Base-by-base conservation (phyloP, 2,329 filamentous ascomycete species). In the Coniochaeta hoffmannii region DNA sequence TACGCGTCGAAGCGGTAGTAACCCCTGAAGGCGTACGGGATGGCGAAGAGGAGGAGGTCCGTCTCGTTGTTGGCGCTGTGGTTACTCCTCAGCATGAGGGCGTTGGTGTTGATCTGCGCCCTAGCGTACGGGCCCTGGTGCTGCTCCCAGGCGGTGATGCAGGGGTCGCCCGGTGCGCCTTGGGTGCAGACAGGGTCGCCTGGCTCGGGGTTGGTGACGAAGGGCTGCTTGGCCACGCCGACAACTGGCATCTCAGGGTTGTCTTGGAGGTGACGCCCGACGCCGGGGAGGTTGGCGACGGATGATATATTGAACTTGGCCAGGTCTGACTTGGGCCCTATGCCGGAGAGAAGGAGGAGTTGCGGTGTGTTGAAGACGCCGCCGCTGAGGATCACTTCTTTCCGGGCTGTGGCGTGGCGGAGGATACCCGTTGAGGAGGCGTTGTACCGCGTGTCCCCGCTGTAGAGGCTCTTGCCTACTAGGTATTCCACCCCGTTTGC, bases 321-420 rank as follows among this genome's bases (percentile, higher is more conserved):
- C 1, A 82, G 69, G 19, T 75, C 71, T 0, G 66, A 63, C 1
- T 65, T 66, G 1, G 74, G 71, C 0, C 77, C 77, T 24, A 81
- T 69, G 11, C 79, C 78, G 50, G 74, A 78, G 0, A 80, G 69
- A 64, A 77, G 75, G 2, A 81, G 72, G 5, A 81, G 69, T 57
- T 79, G 75, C 0, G 78, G 78, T 4, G 74, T 73, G 62, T 79
- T 77, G 61, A 79, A 76, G 2, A 72, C 68, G 15, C 79, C 78
- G 1, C 73, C 76, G 0, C 73, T 71, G 10, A 81, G 56, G 41
- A 81, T 79, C 15, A 81, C 73, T 59, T 81, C 78, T 22, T 68
- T 69, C n/a, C 59, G 58, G 7, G 66, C 66, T 14, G 57, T 60
- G 11, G 61, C 64, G 4, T 57, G 63, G n/a, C 62, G 63, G 28